Evolutionary conservation across 106 monocot species (phyloP).

Genomic region (Hemerocallis citrina): DNA sequence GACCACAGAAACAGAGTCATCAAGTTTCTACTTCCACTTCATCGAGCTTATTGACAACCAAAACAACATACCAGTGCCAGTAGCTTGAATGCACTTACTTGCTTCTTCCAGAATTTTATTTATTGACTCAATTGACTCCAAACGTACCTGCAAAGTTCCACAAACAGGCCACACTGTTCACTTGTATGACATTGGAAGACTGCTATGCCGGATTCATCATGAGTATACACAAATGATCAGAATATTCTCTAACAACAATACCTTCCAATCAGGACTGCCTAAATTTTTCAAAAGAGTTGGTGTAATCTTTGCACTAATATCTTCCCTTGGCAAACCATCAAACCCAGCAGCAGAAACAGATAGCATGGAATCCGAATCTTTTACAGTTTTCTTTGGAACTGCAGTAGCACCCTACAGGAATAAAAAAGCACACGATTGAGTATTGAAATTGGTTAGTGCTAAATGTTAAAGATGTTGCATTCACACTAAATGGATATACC

Average conservation of each 20-base stretch:
- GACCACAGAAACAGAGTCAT: neutral
- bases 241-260: slow-evolving; percentile 9
- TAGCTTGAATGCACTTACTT: slow-evolving; percentile 80
- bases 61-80: slow-evolving; percentile 62
- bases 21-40: neutral
- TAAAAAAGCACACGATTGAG: slow-evolving; percentile 8
- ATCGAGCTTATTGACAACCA: neutral
- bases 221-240: neutral
- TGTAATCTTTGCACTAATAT: slow-evolving; percentile 87
- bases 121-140: slow-evolving; percentile 89
- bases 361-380: slow-evolving; percentile 45
- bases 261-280: slow-evolving; percentile 95
- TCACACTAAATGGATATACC: slow-evolving; percentile 30
- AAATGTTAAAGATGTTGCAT: neutral
- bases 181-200: neutral
- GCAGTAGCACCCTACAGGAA: slow-evolving; percentile 66
- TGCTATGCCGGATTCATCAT: neutral
- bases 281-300: slow-evolving; percentile 79
- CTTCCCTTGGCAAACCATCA: slow-evolving; percentile 96
- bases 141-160: slow-evolving; percentile 35
- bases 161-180: slow-evolving; percentile 3
- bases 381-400: slow-evolving; percentile 83
- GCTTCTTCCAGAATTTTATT: slow-evolving; percentile 98
- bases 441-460: neutral
- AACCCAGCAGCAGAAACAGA: slow-evolving; percentile 33